Evolutionary conservation across 805 yeast species (phyloP).

Genomic region (Cyberlindnera misumaiensis): DNA sequence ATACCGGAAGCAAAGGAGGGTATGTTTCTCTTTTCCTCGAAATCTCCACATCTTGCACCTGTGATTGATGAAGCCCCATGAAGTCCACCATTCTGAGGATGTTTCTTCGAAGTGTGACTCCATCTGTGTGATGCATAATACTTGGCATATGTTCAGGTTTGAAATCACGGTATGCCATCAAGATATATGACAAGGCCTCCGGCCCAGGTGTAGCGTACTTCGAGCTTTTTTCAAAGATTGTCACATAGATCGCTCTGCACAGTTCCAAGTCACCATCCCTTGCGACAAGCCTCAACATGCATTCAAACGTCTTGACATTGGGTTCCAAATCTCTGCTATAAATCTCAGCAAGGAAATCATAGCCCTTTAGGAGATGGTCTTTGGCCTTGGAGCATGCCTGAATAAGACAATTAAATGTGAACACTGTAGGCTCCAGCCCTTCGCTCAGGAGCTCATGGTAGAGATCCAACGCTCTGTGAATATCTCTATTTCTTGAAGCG

Average conservation of each 20-base stretch:
- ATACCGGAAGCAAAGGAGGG: conserved; percentile 69
- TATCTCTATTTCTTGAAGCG: conserved; percentile 52
- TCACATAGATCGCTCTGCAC: conserved; percentile 58
- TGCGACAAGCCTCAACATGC: conserved; percentile 72
- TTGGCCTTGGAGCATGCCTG: conserved; percentile 56
- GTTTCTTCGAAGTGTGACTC: conserved; percentile 40
- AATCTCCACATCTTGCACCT: conserved; percentile 9
- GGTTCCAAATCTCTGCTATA: conserved; percentile 37
- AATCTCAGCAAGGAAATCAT: conserved; percentile 71
- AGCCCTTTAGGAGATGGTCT: conserved; percentile 49
- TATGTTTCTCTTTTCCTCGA: conserved; percentile 14
- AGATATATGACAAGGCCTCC: conserved; percentile 27
- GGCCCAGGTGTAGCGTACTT: conserved; percentile 3
- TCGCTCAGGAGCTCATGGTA: conserved; percentile 57
- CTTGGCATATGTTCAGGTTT: conserved; percentile 26
- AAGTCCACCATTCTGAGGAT: conserved; percentile 37
- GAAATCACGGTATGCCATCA: conserved; percentile 43
- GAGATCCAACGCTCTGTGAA: conserved; percentile 71
- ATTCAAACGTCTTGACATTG: conserved; percentile 44
- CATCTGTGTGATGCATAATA: conserved; percentile 37
- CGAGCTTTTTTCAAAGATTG: conserved; percentile 29
- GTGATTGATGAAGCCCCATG: conserved; percentile 19
- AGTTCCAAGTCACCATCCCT: conserved; percentile 71
- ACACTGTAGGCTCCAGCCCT: conserved; percentile 32
- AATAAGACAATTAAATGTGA: conserved; percentile 51